Base-by-base conservation (phyloP, 768 basidiomycete species). In the Serendipita vermifera region DNA sequence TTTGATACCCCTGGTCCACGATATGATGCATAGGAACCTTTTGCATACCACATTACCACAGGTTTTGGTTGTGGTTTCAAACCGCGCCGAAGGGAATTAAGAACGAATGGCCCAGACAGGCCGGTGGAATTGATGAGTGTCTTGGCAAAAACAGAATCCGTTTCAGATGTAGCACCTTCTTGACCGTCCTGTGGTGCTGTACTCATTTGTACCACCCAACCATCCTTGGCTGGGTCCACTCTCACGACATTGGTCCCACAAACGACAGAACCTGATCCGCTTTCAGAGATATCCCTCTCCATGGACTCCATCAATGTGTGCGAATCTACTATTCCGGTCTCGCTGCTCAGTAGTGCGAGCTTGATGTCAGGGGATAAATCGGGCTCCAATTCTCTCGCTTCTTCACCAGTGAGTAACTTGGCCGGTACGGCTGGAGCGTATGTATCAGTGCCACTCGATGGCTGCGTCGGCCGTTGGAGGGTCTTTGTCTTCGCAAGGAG, bases 261-360 rank as follows among this genome's bases (percentile, higher is more conserved):
- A 1, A 83, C 85, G 7, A 96, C 70, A 53, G 83, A 76, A 4
- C 82, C 83, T 13, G 68, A 73, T 35, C 81, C 83, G 2, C 81
- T 77, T 4, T 89, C 82, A 15, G 70, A 67, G 55, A 98, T 81
- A 55, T 96, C 88, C 63, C 76, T 78, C 66, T 93, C 91, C 51
- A 98, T 70, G 59, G 79, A 81, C 63, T 81, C 75, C 81, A 97
- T 88, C 55, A 93, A 70, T 3, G 79, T 66, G 71, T 94, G 89
- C 0, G 88, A 87, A 67, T 93, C 85, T 0, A 98, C 68, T 59
- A 98, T 93, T 2, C 96, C 96, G 0, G 92, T 93, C 63, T 82
- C 80, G 6, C 87, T 84, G 56, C 83, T 87, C 76, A 82, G 83
- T 27, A 99, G 67, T 2, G 91, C 90, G 6, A 74, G 75, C 0